phyloP scores from a whole-genome alignment of 805 yeast species.

The Diddensiella transvaalensis region DNA sequence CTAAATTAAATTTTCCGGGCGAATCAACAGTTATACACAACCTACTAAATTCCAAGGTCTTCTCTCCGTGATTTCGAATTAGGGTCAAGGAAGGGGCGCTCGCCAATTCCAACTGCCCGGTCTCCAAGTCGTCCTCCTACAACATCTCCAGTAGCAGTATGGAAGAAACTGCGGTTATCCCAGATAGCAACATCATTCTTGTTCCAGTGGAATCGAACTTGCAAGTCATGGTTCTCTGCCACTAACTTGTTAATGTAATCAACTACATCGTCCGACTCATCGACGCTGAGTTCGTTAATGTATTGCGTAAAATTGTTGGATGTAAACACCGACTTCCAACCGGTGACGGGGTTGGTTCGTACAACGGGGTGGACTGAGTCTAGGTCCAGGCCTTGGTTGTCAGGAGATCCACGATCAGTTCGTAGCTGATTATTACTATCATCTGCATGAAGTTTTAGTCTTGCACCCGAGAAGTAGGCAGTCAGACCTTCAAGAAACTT shows the following conservation, averaged over 20 bases:
- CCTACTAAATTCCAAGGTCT: constrained; percentile 7
- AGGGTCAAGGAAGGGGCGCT: constrained; percentile 13
- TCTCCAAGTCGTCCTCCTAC: constrained; percentile 29
- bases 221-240: constrained; percentile 37
- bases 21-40: no score
- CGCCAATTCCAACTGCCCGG: constrained; percentile 17
- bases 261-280: constrained; percentile 62
- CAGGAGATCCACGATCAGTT: constrained; percentile 38
- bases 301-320: constrained; percentile 26
- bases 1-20: no score
- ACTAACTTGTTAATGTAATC: constrained; percentile 46
- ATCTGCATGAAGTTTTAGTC: constrained; percentile 24
- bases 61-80: constrained; percentile 9
- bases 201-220: constrained; percentile 53
- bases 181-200: constrained; percentile 53
- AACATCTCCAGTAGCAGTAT: constrained; percentile 51
- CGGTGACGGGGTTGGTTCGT: constrained; percentile 63
- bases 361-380: constrained; percentile 47
- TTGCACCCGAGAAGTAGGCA: constrained; percentile 60
- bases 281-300: constrained; percentile 67
- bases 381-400: constrained; percentile 45
- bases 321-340: constrained; percentile 56
- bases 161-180: constrained; percentile 55
- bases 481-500: constrained; percentile 50
- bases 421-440: constrained; percentile 45